A percentile compares a stretch with the other conserved stretches of the same genome.
These are phyloP conservation scores for Zygosaccharomyces bisporus DNA, from an alignment of 805 yeast genomes.

Conservation along the genomic window DNA sequence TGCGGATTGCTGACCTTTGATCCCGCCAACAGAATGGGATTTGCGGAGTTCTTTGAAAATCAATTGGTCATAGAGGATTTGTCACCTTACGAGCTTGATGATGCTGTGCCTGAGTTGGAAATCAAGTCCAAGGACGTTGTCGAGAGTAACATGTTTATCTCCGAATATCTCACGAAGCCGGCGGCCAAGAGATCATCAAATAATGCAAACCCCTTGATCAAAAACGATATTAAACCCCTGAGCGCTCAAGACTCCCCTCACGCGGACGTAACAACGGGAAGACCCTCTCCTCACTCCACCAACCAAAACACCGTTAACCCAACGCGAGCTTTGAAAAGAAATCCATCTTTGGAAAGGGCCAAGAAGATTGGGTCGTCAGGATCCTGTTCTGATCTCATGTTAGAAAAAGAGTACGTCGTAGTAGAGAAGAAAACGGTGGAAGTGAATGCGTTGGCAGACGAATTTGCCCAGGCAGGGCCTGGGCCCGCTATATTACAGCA, in stretches of 20 bases:
- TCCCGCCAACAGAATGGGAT: conserved; percentile 85
- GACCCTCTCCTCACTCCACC: background rate
- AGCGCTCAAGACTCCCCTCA: conserved; percentile 18
- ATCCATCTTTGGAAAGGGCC: conserved; percentile 12
- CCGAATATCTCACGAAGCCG: conserved; percentile 61
- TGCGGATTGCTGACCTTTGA: conserved; percentile 73
- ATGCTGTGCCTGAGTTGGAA: conserved; percentile 50
- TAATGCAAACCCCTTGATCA: conserved; percentile 16
- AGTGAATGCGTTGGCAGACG: conserved; percentile 93
- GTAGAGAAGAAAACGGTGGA: conserved; percentile 94
- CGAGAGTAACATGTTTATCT: conserved; percentile 70
- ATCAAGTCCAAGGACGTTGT: conserved; percentile 61
- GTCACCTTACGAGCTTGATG: conserved; percentile 33
- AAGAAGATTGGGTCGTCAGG: conserved; percentile 10
- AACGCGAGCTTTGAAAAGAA: conserved; percentile 7
- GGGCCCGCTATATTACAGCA: conserved; percentile 11
- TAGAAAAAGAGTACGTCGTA: conserved; percentile 87
- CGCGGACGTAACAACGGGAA: background rate
- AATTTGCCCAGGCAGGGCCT: conserved; percentile 48
- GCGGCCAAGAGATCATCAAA: conserved; percentile 13
- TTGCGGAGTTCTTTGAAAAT: conserved; percentile 79
- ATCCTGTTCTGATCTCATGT: conserved; percentile 44
- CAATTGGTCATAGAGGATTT: conserved; percentile 58
- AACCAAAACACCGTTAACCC: conserved; percentile 1
- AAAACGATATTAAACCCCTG: conserved; percentile 12